phyloP scores from a whole-genome alignment of 1,139 yeast species.

The Yamadazyma jaroonii region DNA sequence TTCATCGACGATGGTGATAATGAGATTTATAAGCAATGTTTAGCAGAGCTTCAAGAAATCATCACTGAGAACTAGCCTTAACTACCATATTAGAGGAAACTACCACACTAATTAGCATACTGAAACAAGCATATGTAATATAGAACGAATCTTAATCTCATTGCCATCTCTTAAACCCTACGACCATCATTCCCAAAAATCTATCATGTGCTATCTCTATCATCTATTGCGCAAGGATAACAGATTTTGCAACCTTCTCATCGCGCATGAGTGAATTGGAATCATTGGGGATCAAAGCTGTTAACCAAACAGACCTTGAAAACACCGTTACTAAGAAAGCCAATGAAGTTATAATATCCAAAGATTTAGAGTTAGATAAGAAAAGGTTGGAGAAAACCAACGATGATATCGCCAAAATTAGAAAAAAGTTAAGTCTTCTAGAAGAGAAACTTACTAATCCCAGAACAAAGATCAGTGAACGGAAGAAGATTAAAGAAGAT shows the following conservation, averaged over 20 bases:
- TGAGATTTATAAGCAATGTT: constrained; percentile 1
- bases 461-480: constrained; percentile 63
- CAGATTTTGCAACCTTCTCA: neutral
- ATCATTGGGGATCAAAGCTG: constrained; percentile 40
- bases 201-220: too few relatives aligned
- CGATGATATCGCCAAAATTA: constrained; percentile 42
- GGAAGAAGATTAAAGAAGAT: constrained; percentile 54
- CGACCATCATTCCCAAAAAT: too few relatives aligned
- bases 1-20: constrained; percentile 4
- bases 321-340: constrained; percentile 69
- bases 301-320: constrained; percentile 78
- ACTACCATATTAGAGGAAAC: too few relatives aligned
- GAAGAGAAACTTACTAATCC: constrained; percentile 50
- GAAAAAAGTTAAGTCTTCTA: constrained; percentile 43
- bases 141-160: too few relatives aligned
- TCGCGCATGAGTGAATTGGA: constrained; percentile 18
- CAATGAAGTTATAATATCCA: constrained; percentile 52
- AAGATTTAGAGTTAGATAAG: constrained; percentile 71
- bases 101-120: too few relatives aligned
- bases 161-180: too few relatives aligned
- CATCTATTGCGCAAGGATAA: neutral
- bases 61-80: neutral
- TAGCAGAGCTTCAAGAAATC: constrained; percentile 1
- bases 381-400: constrained; percentile 69
- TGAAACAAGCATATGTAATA: too few relatives aligned